Evolutionary conservation across 192 early-diverging fungal species (phyloP).

Genomic region (Umbelopsis vinacea): DNA sequence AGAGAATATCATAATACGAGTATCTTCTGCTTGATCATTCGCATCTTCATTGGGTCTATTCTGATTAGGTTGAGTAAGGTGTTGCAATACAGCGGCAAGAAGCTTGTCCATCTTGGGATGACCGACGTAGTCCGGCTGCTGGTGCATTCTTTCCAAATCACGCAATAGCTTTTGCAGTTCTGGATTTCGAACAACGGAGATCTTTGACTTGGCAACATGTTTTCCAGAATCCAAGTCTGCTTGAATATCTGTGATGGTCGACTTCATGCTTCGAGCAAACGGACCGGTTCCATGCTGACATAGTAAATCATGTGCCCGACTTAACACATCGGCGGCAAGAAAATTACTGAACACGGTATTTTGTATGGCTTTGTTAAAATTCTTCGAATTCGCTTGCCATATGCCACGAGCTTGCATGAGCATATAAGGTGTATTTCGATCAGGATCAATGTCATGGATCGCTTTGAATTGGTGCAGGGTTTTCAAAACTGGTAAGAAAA

Average conservation of each 20-base stretch:
- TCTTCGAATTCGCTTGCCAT: conserved; percentile 21
- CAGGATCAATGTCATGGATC: conserved; percentile 32
- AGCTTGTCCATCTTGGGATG: conserved; percentile 87
- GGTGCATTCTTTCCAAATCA: conserved; percentile 40
- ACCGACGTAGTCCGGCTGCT: conserved; percentile 51
- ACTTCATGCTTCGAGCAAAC: conserved; percentile 49
- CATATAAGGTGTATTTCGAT: conserved; percentile 43
- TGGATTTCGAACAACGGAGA: conserved; percentile 40
- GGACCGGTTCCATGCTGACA: conserved; percentile 50
- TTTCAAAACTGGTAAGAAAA: conserved; percentile 33
- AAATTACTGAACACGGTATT: conserved; percentile 26
- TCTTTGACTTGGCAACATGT: conserved; percentile 30
- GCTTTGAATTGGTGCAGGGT: conserved; percentile 36
- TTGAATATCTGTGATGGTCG: conserved; percentile 26
- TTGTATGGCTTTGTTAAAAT: conserved; percentile 28
- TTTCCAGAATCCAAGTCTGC: conserved; percentile 24
- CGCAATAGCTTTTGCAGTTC: conserved; percentile 46
- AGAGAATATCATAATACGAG: conserved; percentile 85
- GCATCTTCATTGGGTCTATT: conserved; percentile 8
- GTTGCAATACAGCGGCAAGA: conserved; percentile 63
- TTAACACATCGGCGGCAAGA: conserved; percentile 33
- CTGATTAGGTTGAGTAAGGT: conserved; percentile 62
- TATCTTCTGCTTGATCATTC: conserved; percentile 37
- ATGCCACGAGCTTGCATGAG: conserved; percentile 44
- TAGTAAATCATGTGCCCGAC: conserved; percentile 50